Base-by-base conservation (phyloP, 164 flowering plant species). In the Liquidambar formosana region DNA sequence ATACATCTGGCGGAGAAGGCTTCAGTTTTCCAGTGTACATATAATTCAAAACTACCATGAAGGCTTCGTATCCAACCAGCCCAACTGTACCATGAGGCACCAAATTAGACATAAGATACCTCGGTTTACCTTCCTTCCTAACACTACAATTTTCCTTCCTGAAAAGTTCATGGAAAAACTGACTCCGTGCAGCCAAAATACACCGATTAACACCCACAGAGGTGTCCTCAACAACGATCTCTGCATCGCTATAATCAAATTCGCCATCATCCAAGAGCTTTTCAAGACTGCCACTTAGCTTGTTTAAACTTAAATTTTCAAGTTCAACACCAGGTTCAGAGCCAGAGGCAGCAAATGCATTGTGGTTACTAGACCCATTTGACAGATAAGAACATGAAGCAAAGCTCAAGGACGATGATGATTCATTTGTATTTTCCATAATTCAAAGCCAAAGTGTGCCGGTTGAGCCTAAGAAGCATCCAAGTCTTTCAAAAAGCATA, bases 1-100 rank as follows among this genome's bases (percentile, higher is more conserved):
- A 86, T 3, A 84, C 87, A 54, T 82, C 88, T 0, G 59, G 57
- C 0, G 89, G 92, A 15, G 79, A 74, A 23, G 85, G 71, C 77
- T 75, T 82, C 19, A 85, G 70, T 73, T 82, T 85, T 4, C 89
- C 93, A 21, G 88, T 81, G 46, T 86, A 86, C 60, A 84, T 54
- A 70, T 85, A 88, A 27, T 61, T 73, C 77, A 88, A 77, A 74
- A 88, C 67, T 65, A 77, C 65, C 27, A 57, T 47, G 66, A 88
- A 85, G 5, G 92, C 85, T 53, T 88, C 89, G 73, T 75, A 68
- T 49, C n/a, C n/a, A n/a, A n/a, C n/a, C n/a, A n/a, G n/a, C n/a
- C 92, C 89, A 70, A 88, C 84, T 27, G 8, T 67, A 3, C 86
- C 86, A 75, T 65, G n/a, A n/a, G n/a, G n/a, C n/a, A n/a, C n/a